Percentiles rank a stretch among this genome's conserved stretches.
Conservation (phyloP, 208 protist species). For the Trypanosomatidae sp. region DNA sequence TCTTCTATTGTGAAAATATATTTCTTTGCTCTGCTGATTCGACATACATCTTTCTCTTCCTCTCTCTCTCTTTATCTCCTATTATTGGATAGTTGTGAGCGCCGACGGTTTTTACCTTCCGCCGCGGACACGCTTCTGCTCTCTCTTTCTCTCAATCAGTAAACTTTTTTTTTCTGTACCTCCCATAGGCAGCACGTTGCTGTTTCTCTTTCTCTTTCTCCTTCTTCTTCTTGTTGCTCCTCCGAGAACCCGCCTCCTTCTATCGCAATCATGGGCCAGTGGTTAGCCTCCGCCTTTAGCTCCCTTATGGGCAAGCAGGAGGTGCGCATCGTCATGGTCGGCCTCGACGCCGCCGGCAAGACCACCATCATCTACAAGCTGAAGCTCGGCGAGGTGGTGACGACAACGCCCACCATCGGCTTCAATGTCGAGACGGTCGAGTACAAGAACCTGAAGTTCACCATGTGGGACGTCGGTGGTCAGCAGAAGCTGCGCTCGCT, state of each 20-base stretch:
- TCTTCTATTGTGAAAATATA: too few relatives aligned
- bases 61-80: too few relatives aligned
- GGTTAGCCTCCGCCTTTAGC: constrained; percentile 43
- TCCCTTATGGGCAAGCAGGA: constrained; percentile 96
- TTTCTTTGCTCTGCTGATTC: too few relatives aligned
- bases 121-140: too few relatives aligned
- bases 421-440: constrained; percentile 98
- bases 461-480: constrained; percentile 96
- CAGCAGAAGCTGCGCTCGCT: constrained; percentile 96
- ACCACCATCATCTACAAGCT: constrained; percentile 98
- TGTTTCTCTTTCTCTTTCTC: constrained; percentile 1
- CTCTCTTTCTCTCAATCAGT: too few relatives aligned
- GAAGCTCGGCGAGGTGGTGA: constrained; percentile 96
- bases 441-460: constrained; percentile 98
- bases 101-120: too few relatives aligned
- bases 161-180: too few relatives aligned
- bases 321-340: constrained; percentile 97
- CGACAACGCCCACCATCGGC: constrained; percentile 97
- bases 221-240: too few relatives aligned
- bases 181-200: too few relatives aligned
- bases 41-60: too few relatives aligned
- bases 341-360: constrained; percentile 98
- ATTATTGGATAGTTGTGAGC: too few relatives aligned
- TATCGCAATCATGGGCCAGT: constrained; percentile 31
- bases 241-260: too few relatives aligned